Evolutionary conservation across 1,284 basidiomycete species (phyloP).

Genomic region (Cutaneotrichosporon sp.): DNA sequence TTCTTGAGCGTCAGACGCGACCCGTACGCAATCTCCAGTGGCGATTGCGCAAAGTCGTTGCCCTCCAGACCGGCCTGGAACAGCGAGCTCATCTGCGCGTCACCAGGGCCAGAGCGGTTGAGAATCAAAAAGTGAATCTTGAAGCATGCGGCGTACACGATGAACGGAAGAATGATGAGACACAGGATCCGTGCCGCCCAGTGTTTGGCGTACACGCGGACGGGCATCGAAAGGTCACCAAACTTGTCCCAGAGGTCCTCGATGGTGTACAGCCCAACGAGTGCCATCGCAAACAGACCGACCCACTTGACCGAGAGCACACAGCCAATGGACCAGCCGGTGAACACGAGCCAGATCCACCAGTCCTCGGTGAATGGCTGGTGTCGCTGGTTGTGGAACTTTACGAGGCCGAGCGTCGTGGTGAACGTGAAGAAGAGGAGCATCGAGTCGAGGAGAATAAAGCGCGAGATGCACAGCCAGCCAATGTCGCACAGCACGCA

Average conservation of each 20-base stretch:
- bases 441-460: conserved; percentile 97
- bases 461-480: conserved; percentile 93
- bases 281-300: conserved; percentile 87
- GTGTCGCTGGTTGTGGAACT: conserved; percentile 94
- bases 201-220: conserved; percentile 77
- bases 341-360: conserved; percentile 92
- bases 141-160: conserved; percentile 91
- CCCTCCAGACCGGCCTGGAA: conserved; percentile 97
- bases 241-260: conserved; percentile 99
- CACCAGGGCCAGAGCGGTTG: conserved; percentile 90
- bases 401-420: conserved; percentile 88
- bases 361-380: conserved; percentile 87
- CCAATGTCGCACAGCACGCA: conserved; percentile 93
- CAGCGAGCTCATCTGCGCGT: conserved; percentile 96
- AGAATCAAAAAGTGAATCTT: conserved; percentile 94
- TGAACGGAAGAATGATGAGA: conserved; percentile 80
- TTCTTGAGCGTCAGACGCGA: conserved; percentile 93
- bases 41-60: conserved; percentile 85
- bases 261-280: conserved; percentile 93
- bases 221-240: conserved; percentile 87
- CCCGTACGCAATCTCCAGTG: conserved; percentile 83
- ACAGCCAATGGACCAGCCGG: conserved; percentile 87
- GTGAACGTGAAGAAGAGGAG: conserved; percentile 96
- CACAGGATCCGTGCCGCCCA: conserved; percentile 84
- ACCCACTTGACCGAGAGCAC: conserved; percentile 98